These are phyloP conservation scores for Carpinus viminea DNA, from an alignment of 306 rosid species.

Conservation along the genomic window DNA sequence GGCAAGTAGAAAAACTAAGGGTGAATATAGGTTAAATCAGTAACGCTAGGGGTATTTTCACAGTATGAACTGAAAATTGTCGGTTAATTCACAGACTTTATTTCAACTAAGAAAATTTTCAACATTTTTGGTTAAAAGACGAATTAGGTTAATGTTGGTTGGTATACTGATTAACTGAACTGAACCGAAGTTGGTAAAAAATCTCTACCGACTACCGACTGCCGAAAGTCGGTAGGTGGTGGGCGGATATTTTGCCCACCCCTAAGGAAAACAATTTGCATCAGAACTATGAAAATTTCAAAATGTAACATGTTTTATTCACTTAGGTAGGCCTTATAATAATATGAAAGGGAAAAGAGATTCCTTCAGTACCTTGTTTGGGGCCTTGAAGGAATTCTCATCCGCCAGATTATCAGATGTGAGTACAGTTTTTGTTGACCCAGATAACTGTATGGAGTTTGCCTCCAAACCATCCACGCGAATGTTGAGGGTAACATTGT, in stretches of 20 bases:
- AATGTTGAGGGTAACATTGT: slow-evolving; percentile 53
- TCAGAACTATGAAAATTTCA: not conserved
- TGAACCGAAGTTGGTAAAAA: no score
- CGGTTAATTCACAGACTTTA: no score
- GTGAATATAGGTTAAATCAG: no score
- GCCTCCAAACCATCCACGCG: slow-evolving; percentile 48
- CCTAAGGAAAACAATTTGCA: not conserved
- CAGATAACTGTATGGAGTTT: slow-evolving; percentile 42
- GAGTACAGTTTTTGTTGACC: slow-evolving; percentile 60
- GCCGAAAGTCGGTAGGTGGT: no score
- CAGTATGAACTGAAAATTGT: no score
- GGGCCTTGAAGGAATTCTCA: slow-evolving; percentile 77
- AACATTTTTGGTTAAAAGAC: no score
- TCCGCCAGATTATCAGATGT: slow-evolving; percentile 71
- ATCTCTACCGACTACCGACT: no score
- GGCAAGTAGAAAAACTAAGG: not conserved
- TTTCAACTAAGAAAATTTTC: no score
- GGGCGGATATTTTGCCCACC: no score
- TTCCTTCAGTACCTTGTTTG: slow-evolving; percentile 60
- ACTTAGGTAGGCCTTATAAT: not conserved
- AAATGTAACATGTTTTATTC: not conserved
- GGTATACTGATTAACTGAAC: no score
- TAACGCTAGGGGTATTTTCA: no score
- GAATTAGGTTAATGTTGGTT: no score
- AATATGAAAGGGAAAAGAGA: slow-evolving; percentile 2